These are phyloP conservation scores for Venturia oleaginea DNA, from an alignment of 2,329 filamentous ascomycete species.

Conservation along the genomic window DNA sequence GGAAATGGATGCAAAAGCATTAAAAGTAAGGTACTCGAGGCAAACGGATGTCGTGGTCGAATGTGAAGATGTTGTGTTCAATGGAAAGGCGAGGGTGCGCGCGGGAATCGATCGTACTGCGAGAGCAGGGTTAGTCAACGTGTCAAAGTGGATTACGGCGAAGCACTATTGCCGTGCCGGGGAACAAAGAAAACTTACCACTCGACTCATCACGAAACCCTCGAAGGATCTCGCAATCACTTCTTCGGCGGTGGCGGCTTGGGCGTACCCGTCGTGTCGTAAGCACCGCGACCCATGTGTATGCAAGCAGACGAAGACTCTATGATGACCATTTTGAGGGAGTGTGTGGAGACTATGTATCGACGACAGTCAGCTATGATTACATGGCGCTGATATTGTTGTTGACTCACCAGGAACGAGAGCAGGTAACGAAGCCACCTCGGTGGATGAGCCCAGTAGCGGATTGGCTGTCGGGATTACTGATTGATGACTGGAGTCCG, in stretches of 20 bases:
- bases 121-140: conserved; percentile 3
- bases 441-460: conserved; percentile 4
- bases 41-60: not conserved
- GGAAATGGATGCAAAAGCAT: not conserved
- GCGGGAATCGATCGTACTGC: conserved; percentile 5
- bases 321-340: conserved; percentile 33
- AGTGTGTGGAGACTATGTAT: conserved; percentile 7
- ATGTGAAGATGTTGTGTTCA: not conserved
- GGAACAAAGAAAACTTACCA: not conserved
- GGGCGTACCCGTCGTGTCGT: conserved; percentile 41
- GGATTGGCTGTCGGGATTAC: not conserved
- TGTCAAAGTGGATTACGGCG: not conserved
- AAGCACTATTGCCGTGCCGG: not conserved
- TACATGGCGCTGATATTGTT: not conserved
- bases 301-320: conserved; percentile 27
- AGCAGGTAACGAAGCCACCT: not conserved
- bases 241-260: conserved; percentile 35
- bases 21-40: conserved; percentile 2
- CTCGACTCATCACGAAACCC: not conserved
- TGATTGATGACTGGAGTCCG: not conserved
- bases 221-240: conserved; percentile 13
- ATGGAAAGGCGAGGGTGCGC: not conserved
- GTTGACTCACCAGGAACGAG: conserved; percentile 6
- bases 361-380: not conserved
- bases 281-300: conserved; percentile 41